Conservation (phyloP, 169 alveolate species). For the Perkinsus chesapeaki region DNA sequence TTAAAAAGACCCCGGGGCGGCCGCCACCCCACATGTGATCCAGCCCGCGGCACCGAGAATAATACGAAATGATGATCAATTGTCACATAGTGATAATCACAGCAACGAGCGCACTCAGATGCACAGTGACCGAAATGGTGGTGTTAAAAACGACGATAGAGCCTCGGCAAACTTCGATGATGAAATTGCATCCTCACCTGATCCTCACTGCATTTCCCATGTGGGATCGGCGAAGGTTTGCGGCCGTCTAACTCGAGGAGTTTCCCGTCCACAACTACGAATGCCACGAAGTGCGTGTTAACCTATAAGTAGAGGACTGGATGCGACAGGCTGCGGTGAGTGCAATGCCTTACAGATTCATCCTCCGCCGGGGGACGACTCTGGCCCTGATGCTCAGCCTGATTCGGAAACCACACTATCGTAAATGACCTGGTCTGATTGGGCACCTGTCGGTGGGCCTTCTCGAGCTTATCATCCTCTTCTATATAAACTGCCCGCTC, state of each 20-base stretch:
- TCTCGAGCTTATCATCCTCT: slow-evolving; percentile 23
- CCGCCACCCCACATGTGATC: no score
- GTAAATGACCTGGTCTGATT: neutral
- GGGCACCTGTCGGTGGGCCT: slow-evolving; percentile 37
- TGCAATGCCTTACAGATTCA: slow-evolving; percentile 17
- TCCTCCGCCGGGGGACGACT: slow-evolving; percentile 14
- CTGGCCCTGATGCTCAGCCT: slow-evolving; percentile 38
- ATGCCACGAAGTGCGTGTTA: slow-evolving; percentile 53
- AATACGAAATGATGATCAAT: no score
- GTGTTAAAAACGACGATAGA: no score
- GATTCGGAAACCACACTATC: neutral
- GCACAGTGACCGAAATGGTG: no score
- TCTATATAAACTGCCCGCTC: slow-evolving; percentile 33
- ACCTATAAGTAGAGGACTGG: slow-evolving; percentile 1
- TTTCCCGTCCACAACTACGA: slow-evolving; percentile 43
- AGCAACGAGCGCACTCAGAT: no score
- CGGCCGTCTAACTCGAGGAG: slow-evolving; percentile 64
- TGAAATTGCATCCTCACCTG: neutral
- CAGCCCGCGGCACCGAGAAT: no score
- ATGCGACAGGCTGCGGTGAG: no score
- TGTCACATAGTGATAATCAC: no score
- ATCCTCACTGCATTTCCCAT: slow-evolving; percentile 26
- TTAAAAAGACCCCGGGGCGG: no score
- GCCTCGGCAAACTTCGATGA: no score
- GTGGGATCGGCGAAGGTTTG: slow-evolving; percentile 35